Evolutionary conservation across 108 stramenopile genomes (phyloP), one percentile per base, ranked within the genome.

Genomic region (Cyclotella cryptica): DNA sequence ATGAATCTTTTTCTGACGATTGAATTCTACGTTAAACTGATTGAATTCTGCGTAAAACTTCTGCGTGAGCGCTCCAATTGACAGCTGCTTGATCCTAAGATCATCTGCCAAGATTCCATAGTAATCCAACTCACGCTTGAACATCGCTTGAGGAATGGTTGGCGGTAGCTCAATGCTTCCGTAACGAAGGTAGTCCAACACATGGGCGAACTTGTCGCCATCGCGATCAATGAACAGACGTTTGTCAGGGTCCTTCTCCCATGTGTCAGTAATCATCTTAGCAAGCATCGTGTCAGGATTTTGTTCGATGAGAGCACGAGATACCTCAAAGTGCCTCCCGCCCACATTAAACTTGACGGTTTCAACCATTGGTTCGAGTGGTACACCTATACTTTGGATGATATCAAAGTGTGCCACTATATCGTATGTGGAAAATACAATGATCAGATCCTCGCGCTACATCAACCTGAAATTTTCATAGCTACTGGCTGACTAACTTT

Each of bases 201-300:
- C 63, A 45, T 75, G 71, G 0, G 46, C 14, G 62, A 85, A 85
- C n/a, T 66, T 72, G 41, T 0, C 72, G 13, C 84, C 84, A 54
- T 72, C 75, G 0, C 78, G 47, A 15, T 85, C 84, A 41, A 85
- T 69, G 57, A 85, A 80, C 0, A 85, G 41, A n/a, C 29, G 51
- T 8, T 45, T 39, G 21, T 60, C 17, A 4, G 44, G 17, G 2
- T 72, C 61, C 9, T 72, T 47, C 21, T 47, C 13, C 77, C 82
- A 66, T 0, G 15, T 64, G 42, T 83, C 45, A n/a, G 71, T 72
- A 19, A 51, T 58, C 41, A 66, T 72, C 40, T 49, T 27, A 6
- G 78, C 73, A 30, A 84, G 66, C 66, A 79, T 69, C 0, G 78
- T 45, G 9, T 74, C 59, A 22, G 77, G 67, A 21, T 69, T 47